Conservation (phyloP, 2,329 filamentous ascomycete genomes). For the Penicillium occitanis region DNA sequence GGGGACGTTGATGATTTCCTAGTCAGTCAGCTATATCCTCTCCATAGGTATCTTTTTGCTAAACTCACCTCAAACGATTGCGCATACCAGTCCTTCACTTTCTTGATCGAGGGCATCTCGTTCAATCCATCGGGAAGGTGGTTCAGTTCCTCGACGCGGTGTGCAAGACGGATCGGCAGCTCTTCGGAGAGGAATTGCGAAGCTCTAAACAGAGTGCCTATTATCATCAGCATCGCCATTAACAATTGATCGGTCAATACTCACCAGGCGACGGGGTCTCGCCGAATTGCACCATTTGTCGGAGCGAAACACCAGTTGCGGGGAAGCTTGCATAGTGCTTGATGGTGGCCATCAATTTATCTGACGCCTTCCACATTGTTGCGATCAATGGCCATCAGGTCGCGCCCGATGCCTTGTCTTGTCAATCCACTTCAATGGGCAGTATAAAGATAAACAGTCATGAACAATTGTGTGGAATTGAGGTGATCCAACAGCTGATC, state of each 20-base stretch:
- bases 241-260: constrained; percentile 26
- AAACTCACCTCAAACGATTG: constrained; percentile 89
- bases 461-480: not conserved
- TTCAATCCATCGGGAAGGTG: constrained; percentile 92
- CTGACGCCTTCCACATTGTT: constrained; percentile 87
- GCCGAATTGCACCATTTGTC: constrained; percentile 99
- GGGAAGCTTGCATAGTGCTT: constrained; percentile 96
- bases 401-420: not conserved
- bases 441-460: not conserved
- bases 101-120: constrained; percentile 95
- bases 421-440: not conserved
- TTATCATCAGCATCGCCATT: not conserved
- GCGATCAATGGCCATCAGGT: constrained; percentile 21
- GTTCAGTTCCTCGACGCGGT: constrained; percentile 91
- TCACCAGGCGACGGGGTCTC: constrained; percentile 86
- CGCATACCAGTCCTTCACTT: constrained; percentile 97
- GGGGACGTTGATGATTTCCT: constrained; percentile 86
- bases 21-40: constrained; percentile 18
- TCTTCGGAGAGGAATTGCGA: constrained; percentile 99
- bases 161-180: constrained; percentile 91
- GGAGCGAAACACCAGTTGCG: constrained; percentile 89
- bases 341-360: constrained; percentile 94
- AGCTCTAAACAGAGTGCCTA: constrained; percentile 92
- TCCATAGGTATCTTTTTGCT: constrained; percentile 24
- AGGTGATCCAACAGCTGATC: not conserved